Evolutionary conservation across 2,329 filamentous ascomycete species (phyloP).

Genomic region (Alternaria triticina): DNA sequence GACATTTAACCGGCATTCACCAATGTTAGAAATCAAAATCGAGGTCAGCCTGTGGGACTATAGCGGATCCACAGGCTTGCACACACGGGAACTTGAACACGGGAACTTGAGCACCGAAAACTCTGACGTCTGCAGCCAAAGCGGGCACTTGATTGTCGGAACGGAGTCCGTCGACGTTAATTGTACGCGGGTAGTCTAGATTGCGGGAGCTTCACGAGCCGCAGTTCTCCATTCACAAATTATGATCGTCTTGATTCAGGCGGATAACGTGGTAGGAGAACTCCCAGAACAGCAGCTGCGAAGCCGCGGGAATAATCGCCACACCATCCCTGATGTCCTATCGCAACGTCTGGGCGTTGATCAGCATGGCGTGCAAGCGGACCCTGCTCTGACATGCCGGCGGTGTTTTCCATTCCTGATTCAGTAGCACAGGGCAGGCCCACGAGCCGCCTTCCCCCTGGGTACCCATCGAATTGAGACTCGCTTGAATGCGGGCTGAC

Average conservation of each 20-base stretch:
- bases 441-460: slow-evolving; percentile 14
- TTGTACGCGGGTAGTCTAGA: background rate
- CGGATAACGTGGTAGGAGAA: background rate
- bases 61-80: background rate
- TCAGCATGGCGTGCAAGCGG: slow-evolving; percentile 2
- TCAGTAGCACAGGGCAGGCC: slow-evolving; percentile 1
- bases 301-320: background rate
- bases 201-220: background rate
- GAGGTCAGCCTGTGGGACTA: background rate
- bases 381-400: slow-evolving; percentile 3
- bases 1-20: background rate
- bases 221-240: background rate
- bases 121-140: background rate
- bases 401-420: slow-evolving; percentile 1
- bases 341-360: background rate
- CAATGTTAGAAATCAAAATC: background rate
- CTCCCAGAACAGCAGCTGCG: background rate
- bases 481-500: slow-evolving; percentile 11
- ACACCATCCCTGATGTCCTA: background rate
- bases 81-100: background rate
- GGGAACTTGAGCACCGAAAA: background rate
- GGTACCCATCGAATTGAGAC: slow-evolving; percentile 8
- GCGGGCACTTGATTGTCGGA: background rate
- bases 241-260: background rate
- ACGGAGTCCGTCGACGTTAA: background rate